phyloP scores from a whole-genome alignment of 768 basidiomycete species.

The Macrolepiota dolichaula region DNA sequence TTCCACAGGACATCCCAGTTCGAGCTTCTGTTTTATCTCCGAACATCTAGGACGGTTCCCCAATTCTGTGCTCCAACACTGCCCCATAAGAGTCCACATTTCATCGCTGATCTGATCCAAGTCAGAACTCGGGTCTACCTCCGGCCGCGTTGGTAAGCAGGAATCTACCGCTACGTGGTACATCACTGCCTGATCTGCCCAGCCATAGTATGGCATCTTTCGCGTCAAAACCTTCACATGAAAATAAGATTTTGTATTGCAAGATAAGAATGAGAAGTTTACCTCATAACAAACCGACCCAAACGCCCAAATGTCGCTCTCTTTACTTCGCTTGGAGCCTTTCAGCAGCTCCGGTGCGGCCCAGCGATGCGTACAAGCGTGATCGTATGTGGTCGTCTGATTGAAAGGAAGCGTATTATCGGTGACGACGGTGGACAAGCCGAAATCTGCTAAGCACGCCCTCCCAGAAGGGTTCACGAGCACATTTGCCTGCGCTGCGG shows the following conservation, averaged over 20 bases:
- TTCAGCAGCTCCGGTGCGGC: conserved; percentile 19
- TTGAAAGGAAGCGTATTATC: background rate
- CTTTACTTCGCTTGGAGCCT: background rate
- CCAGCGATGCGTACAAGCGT: conserved; percentile 13
- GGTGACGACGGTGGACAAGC: conserved; percentile 13
- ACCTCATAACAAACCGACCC: conserved; percentile 19
- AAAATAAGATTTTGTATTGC: background rate
- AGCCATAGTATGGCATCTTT: background rate
- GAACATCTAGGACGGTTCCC: background rate
- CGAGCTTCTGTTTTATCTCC: background rate
- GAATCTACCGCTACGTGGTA: background rate
- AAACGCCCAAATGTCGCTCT: conserved; percentile 19
- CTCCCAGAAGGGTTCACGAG: background rate
- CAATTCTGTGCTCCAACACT: background rate
- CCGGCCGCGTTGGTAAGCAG: background rate
- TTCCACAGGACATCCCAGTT: background rate
- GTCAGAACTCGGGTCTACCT: background rate
- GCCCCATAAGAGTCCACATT: background rate
- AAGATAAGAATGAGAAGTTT: background rate
- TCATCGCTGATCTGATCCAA: background rate
- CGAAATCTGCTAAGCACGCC: conserved; percentile 18
- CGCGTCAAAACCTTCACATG: background rate
- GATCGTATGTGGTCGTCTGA: background rate
- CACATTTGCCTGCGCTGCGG: background rate
- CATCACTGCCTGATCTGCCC: too few relatives aligned